Evolutionary conservation across 805 yeast species (phyloP).

Genomic region (Saccharomycopsis oosterbeekiorum): DNA sequence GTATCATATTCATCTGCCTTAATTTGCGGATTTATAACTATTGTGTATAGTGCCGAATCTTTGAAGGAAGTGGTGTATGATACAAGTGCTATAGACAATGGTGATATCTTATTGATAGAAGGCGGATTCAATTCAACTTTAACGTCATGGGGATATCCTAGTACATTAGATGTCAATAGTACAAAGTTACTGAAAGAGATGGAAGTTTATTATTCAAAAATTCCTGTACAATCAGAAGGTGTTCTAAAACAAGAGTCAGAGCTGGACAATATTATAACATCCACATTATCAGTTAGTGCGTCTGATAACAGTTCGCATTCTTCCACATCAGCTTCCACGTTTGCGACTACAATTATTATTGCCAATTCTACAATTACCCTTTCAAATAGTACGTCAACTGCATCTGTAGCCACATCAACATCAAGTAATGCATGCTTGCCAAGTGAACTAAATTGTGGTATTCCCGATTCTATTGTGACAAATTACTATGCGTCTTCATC

Average conservation of each 20-base stretch:
- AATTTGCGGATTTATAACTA: constrained; percentile 62
- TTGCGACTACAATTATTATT: constrained; percentile 1
- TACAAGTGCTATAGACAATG: constrained; percentile 31
- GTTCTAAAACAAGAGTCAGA: neutral
- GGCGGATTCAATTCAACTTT: constrained; percentile 20
- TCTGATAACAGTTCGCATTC: neutral
- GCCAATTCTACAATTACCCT: constrained; percentile 2
- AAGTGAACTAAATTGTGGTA: neutral
- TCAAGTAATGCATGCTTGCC: neutral
- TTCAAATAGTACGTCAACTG: neutral
- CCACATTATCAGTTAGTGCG: neutral
- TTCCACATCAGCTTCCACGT: neutral
- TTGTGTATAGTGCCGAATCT: constrained; percentile 40
- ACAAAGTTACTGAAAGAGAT: neutral
- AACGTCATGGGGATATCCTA: neutral
- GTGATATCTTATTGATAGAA: constrained; percentile 20
- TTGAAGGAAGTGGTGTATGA: constrained; percentile 32
- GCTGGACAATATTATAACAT: neutral
- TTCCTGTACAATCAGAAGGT: neutral
- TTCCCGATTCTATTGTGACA: constrained; percentile 13
- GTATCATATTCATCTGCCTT: constrained; percentile 48
- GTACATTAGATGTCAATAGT: constrained; percentile 2
- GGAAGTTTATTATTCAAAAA: neutral
- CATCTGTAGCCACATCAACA: neutral
- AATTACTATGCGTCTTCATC: constrained; percentile 9